Conservation (phyloP, 78 protist species). For the Mantamonas sphyraenae region DNA sequence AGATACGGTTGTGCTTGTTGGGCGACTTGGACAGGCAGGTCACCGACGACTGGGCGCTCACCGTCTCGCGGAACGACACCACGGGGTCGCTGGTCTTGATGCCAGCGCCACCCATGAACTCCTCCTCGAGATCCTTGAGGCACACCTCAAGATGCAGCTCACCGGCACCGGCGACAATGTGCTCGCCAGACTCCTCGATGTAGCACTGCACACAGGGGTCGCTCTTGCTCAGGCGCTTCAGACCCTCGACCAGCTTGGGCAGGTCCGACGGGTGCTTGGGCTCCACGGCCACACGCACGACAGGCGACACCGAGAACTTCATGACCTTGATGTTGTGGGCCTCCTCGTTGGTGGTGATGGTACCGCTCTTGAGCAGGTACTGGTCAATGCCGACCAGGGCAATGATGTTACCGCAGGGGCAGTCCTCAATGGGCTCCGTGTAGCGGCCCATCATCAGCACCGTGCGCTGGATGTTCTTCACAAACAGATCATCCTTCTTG, state of each 20-base stretch:
- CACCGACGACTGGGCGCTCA: constrained; percentile 48
- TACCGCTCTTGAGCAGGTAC: constrained; percentile 95
- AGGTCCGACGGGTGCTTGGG: constrained; percentile 93
- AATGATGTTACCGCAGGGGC: constrained; percentile 94
- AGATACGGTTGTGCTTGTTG: constrained; percentile 99
- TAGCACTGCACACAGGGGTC: constrained; percentile 85
- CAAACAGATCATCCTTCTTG: constrained; percentile 88
- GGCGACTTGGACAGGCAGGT: constrained; percentile 94
- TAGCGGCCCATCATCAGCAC: constrained; percentile 98
- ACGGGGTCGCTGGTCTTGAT: constrained; percentile 95
- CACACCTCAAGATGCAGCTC: constrained; percentile 98
- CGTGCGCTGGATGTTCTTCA: constrained; percentile 96
- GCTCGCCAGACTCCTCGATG: constrained; percentile 96
- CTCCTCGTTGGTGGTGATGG: constrained; percentile 87
- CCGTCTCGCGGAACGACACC: constrained; percentile 95
- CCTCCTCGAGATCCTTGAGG: constrained; percentile 96
- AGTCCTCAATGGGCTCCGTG: constrained; percentile 80
- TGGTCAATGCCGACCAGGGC: constrained; percentile 98
- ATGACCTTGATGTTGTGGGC: constrained; percentile 84
- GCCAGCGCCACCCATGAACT: constrained; percentile 73
- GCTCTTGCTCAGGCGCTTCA: constrained; percentile 89
- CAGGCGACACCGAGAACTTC: constrained; percentile 99
- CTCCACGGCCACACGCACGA: constrained; percentile 99
- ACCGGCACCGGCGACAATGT: constrained; percentile 99
- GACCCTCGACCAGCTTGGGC: constrained; percentile 99